Evolutionary conservation across 495 filamentous ascomycete genomes (phyloP).

Genomic region (Trichoderma asperelloides): DNA sequence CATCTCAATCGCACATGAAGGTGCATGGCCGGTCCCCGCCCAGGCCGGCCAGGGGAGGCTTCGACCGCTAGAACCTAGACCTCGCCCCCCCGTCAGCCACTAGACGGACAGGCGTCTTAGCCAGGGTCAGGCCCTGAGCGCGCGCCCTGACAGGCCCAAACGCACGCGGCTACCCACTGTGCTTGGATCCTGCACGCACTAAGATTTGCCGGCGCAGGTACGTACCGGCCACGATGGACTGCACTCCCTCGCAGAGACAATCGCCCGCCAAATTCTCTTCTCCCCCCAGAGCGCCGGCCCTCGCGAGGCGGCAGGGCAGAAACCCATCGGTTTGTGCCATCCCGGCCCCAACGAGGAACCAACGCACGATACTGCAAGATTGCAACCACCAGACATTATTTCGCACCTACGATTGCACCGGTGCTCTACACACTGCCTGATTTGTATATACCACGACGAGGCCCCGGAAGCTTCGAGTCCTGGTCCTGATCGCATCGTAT

Average conservation of each 20-base stretch:
- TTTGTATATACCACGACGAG: not conserved
- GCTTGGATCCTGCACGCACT: not conserved
- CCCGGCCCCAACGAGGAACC: not conserved
- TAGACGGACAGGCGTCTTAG: not conserved
- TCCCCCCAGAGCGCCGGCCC: not conserved
- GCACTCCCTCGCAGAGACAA: not conserved
- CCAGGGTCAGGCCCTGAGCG: not conserved
- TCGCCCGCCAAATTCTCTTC: not conserved
- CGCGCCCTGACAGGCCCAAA: not conserved
- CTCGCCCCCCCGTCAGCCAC: not conserved
- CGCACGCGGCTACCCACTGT: too few species aligned
- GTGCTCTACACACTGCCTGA: too few species aligned
- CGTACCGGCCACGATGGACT: not conserved
- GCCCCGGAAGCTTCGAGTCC: not conserved
- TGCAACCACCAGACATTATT: not conserved
- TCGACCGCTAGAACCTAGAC: not conserved
- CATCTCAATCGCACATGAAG: not conserved
- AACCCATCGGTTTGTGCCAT: constrained; percentile 4
- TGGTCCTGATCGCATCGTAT: not conserved
- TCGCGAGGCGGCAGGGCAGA: not conserved
- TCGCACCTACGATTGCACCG: not conserved
- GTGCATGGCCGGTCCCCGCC: not conserved
- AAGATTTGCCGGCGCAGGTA: not conserved
- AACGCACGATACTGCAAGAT: not conserved
- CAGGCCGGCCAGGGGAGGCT: not conserved